Evolutionary conservation across 2,329 filamentous ascomycete genomes (phyloP), one percentile per base, ranked within the genome.

Genomic region (Coleophoma crateriformis): DNA sequence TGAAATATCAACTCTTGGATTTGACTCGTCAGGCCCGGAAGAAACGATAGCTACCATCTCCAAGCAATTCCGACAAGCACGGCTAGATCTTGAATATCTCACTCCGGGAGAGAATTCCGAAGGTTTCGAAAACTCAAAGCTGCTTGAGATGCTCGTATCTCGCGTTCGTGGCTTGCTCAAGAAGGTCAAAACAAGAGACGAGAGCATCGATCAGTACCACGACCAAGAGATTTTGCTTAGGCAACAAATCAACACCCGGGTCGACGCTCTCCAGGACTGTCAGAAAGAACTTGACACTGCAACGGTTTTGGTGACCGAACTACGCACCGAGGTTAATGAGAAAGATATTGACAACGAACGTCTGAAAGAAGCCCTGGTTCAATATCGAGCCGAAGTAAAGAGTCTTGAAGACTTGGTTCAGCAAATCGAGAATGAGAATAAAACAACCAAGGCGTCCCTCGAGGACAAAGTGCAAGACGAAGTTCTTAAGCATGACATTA

Each of bases 1-100:
- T 0, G 71, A 72, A 6, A 73, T 84, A 33, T 60, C 59, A 8
- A 59, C 62, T 1, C 70, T 84, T 1, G 79, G 79, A 6, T 84
- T 84, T 55, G 49, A 65, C n/a, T 73, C 75, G n/a, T 72, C 78
- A 50, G 52, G 52, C 7, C 60, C 59, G 12, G 60, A 63, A 37
- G 52, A 54, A n/a, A 51, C 50, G 1, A 59, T 84, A 7, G 53
- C 67, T 1, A 69, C 73, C 0, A 70, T 85, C 12, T 62, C 70
- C 0, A 54, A 68, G 2, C 71, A 74, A 2, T 78, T 85, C 65
- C 76, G 80, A 17, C 64, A 74, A 2, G 81, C 80, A 1, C 74
- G 81, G 1, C 66, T 84, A 0, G 80, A 84, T 56, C 73, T 84
- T 2, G 81, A 84, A 61, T 83, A 83, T 58, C 70, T 84, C 17